Evolutionary conservation across 331 rosid species (phyloP), one percentile per base, ranked within the genome.

Genomic region (Dryas integrifolia): DNA sequence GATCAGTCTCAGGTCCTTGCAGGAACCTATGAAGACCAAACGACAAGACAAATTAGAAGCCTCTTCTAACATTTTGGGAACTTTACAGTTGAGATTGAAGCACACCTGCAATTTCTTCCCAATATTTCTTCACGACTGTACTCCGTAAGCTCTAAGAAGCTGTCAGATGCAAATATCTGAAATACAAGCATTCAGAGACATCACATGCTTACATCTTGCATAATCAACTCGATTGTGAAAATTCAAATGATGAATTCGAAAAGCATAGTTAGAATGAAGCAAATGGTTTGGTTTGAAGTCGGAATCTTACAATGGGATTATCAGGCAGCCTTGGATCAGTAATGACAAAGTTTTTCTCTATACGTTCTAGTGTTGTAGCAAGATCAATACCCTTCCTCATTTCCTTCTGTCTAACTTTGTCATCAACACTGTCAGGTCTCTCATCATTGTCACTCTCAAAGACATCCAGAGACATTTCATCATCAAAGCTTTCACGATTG

Each of bases 1-100:
- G 96, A 88, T 94, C 98, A 55, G 98, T 94, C 81, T 94, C 98
- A 57, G 97, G 96, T 66, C 98, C 98, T 87, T 94, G 98, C 71
- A 94, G 82, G 84, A 94, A 94, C 81, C 98, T 94, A 47, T 41
- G 69, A 66, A 59, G 64, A 58, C 72, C 80, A 78, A 83, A 60
- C 40, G 82, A 65, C 7, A 58, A 62, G 47, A 59, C 48, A 63
- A 68, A 65, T 43, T 65, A 59, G 18, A 59, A 59, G 8, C 16
- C 5, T 59, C 18, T 59, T 59, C 45, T 6, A 59, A 59, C 9
- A 30, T 38, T 59, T 59, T 38, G 45, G 62, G 62, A 7, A 47
- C 51, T 47, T 60, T 62, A n/a, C 4, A 65, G 40, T 47, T 39
- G 40, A 11, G 35, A 41, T 46, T 50, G 50, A 45, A 73, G 30